Conservation (phyloP, 257 asterid genomes). For the Lycium barbarum region DNA sequence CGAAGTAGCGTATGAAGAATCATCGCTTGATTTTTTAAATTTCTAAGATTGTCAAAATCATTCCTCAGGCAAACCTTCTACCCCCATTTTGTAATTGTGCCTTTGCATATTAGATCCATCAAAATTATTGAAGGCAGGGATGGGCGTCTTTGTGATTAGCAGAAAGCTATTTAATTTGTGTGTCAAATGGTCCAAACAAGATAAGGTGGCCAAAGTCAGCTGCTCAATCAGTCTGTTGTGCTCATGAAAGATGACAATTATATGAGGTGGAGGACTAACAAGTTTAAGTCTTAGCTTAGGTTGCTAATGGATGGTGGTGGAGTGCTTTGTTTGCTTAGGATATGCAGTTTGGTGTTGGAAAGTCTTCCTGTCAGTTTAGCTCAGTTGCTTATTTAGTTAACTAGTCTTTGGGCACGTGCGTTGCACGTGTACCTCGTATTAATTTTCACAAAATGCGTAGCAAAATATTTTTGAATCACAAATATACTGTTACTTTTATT, state of each 20-base stretch:
- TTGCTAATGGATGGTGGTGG: neutral
- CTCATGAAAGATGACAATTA: slow-evolving; percentile 15
- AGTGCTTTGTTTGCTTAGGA: neutral
- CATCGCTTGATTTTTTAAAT: neutral
- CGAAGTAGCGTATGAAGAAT: neutral
- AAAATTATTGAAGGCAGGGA: neutral
- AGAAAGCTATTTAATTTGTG: neutral
- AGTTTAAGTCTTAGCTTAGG: neutral
- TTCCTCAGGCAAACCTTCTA: neutral
- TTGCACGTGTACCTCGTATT: no score
- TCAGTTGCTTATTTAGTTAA: neutral
- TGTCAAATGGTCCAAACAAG: neutral
- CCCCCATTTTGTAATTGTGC: neutral
- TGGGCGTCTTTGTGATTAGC: neutral
- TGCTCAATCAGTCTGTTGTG: neutral
- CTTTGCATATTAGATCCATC: neutral
- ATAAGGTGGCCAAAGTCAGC: neutral
- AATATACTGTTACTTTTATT: no score
- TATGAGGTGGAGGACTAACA: neutral
- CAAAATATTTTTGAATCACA: no score
- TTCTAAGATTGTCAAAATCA: neutral
- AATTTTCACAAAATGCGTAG: no score
- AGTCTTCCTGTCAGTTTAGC: neutral
- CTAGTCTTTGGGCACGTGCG: no score
- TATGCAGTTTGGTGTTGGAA: neutral